Percentiles rank a stretch among this genome's conserved stretches.
Evolutionary conservation across 176 grass and related monocot genomes (phyloP).

Genomic region (Musa acuminata): DNA sequence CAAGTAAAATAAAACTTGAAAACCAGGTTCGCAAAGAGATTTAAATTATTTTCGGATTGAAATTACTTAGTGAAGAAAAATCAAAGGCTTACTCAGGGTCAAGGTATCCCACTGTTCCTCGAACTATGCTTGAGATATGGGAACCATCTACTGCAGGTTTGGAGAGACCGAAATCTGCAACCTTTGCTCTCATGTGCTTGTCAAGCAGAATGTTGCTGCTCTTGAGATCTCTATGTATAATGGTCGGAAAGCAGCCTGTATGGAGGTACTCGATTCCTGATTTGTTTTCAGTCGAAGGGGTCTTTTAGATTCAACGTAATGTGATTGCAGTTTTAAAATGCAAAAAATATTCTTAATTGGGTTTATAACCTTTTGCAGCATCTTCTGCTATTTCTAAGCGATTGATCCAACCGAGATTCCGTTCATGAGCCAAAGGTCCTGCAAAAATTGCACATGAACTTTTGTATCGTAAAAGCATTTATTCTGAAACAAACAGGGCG

Average conservation of each 20-base stretch:
- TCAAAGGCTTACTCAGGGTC: constrained; percentile 54
- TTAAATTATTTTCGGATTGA: too few species aligned
- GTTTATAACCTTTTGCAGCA: constrained; percentile 40
- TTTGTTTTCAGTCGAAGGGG: background rate
- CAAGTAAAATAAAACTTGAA: too few species aligned
- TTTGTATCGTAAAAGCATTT: background rate
- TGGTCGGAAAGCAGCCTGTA: constrained; percentile 56
- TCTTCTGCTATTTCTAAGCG: constrained; percentile 79
- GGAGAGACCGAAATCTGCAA: constrained; percentile 78
- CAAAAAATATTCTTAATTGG: background rate
- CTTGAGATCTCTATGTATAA: constrained; percentile 85
- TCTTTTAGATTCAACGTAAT: background rate
- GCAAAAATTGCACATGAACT: background rate
- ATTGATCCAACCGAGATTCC: constrained; percentile 53
- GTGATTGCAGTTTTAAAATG: background rate
- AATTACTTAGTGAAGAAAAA: background rate
- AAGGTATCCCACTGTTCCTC: constrained; percentile 70
- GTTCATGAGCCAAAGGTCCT: constrained; percentile 37
- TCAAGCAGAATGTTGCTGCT: constrained; percentile 89
- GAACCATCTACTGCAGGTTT: constrained; percentile 46
- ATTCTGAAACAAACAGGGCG: background rate
- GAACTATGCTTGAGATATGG: constrained; percentile 53
- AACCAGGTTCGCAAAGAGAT: too few species aligned
- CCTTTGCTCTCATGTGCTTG: constrained; percentile 64
- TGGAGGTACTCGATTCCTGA: constrained; percentile 85